phyloP scores from a whole-genome alignment of 768 basidiomycete genomes.

The Leccinellum albellum region DNA sequence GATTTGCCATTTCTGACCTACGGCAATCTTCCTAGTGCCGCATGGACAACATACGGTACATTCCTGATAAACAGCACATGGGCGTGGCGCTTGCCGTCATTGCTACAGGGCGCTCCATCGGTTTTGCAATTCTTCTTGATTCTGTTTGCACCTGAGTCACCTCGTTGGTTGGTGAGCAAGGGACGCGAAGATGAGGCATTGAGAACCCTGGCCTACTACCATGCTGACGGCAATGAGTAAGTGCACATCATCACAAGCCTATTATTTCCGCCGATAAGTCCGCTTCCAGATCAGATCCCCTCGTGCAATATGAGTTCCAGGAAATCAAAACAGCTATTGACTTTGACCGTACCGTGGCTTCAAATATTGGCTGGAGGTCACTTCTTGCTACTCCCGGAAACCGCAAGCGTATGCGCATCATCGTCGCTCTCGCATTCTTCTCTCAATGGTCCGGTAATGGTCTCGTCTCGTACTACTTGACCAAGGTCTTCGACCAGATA shows the following conservation, averaged over 20 bases:
- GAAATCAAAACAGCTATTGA: slow-evolving; percentile 79
- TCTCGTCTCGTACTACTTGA: slow-evolving; percentile 81
- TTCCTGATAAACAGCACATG: slow-evolving; percentile 64
- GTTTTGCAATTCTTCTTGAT: slow-evolving; percentile 62
- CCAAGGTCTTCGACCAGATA: slow-evolving; percentile 63
- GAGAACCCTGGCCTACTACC: slow-evolving; percentile 73
- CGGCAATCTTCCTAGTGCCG: slow-evolving; percentile 42
- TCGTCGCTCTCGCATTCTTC: slow-evolving; percentile 77
- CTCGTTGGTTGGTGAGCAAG: slow-evolving; percentile 77
- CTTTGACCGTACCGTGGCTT: slow-evolving; percentile 56
- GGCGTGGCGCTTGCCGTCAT: slow-evolving; percentile 82
- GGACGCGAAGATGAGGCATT: slow-evolving; percentile 69
- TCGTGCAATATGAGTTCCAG: slow-evolving; percentile 70
- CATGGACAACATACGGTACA: slow-evolving; percentile 85
- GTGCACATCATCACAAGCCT: slow-evolving; percentile 9
- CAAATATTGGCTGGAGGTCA: slow-evolving; percentile 65
- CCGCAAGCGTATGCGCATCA: slow-evolving; percentile 70
- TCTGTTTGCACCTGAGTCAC: slow-evolving; percentile 76
- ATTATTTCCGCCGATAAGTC: neutral
- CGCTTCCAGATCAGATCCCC: slow-evolving; percentile 48
- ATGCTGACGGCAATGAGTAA: slow-evolving; percentile 68
- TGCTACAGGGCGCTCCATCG: slow-evolving; percentile 68
- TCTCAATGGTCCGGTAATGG: slow-evolving; percentile 86
- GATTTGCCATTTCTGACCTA: neutral
- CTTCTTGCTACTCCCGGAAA: slow-evolving; percentile 68